Evolutionary conservation across 345 rosid genomes (phyloP), one percentile per base, ranked within the genome.

Genomic region (Anastatica hierochuntica): DNA sequence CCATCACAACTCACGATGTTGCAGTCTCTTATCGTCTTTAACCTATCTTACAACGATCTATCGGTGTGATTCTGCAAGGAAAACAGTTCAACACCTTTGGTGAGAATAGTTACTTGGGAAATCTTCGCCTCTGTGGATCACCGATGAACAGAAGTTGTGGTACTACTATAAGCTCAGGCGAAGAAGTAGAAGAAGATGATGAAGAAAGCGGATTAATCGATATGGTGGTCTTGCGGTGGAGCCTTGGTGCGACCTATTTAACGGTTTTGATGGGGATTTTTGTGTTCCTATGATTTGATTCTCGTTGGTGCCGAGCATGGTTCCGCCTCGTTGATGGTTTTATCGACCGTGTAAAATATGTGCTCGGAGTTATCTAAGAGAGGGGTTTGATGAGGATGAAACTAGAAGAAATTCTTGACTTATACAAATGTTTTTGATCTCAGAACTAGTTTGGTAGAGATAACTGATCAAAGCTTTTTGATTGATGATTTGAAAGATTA

Each of bases 51-150:
- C 30, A 63, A 63, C 35, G 4, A 45, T 7, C 13, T 63, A 1
- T 63, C 67, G 53, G 60, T 44, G 34, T 53, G 40, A 45, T 63
- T 44, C 67, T 60, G 7, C 60, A 24, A 53, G 60, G 52, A 17
- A 35, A 16, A 35, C 59, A 52, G 30, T 62, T 62, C 6, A 44
- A 43, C 20, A 62, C 67, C 1, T 62, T 63, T 44, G 47, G 47
- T 43, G 60, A 36, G 48, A 37, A 27, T 2, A 53, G 60, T 38
- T 63, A 53, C 54, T 24, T 53, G 11, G 60, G 54, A 14, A 63
- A 63, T 53, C 2, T 14, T 13, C 54, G 13, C 44, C 60, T 63
- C 0, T 53, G 60, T 54, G 67, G 41, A 36, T 12, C 60, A 44
- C 54, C 54, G 8, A 53, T 54, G 26, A 44, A 36, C 5, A 44